Conservation (phyloP, 225 moss, liverwort and hornwort genomes). For the Thuidium tamariscinum region DNA sequence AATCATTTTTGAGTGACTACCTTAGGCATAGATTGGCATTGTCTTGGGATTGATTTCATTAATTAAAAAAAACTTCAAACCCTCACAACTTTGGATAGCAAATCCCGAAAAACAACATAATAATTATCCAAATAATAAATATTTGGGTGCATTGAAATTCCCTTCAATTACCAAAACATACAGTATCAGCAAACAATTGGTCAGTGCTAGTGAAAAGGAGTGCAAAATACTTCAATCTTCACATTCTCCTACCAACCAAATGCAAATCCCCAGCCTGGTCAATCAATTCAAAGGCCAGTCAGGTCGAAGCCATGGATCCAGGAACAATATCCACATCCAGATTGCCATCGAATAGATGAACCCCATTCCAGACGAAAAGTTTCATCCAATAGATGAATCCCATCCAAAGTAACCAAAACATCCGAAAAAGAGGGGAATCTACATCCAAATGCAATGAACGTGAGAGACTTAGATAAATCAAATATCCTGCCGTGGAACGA, state of each 20-base stretch:
- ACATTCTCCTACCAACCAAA: not conserved
- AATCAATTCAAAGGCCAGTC: not conserved
- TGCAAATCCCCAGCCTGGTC: not conserved
- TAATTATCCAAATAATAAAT: not conserved
- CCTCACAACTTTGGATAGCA: not conserved
- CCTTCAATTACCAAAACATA: not conserved
- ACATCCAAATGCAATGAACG: not conserved
- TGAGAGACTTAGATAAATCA: no score
- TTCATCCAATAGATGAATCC: not conserved
- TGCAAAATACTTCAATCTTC: not conserved
- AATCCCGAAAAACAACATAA: no score
- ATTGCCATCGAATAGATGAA: not conserved
- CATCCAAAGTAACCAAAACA: not conserved
- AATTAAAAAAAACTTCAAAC: rapidly evolving
- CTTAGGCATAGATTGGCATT: not conserved
- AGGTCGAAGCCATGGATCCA: not conserved
- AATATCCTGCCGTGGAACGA: not conserved
- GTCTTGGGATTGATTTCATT: rapidly evolving
- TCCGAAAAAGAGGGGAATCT: not conserved
- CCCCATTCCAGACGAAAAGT: not conserved
- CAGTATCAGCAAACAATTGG: not conserved
- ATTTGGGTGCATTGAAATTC: not conserved
- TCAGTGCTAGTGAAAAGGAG: no score
- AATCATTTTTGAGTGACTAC: not conserved
- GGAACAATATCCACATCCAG: not conserved